These are phyloP conservation scores for Calonectria henricotiae DNA, from an alignment of 2,329 filamentous ascomycete genomes.

Conservation along the genomic window DNA sequence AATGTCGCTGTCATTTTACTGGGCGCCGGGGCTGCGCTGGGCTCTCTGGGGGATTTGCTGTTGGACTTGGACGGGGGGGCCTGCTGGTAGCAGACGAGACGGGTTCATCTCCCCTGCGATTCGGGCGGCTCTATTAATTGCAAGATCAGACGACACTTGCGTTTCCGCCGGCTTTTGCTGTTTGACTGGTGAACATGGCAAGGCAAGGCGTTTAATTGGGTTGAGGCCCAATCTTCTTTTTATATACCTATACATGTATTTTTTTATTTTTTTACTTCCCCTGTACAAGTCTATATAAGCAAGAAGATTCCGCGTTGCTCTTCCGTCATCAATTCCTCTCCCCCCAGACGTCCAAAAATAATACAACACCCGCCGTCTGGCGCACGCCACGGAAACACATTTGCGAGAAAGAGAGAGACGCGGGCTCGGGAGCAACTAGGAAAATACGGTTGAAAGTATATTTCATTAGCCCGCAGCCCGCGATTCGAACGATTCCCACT, in stretches of 20 bases:
- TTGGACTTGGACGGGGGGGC: neutral
- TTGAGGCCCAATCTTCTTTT: constrained; percentile 4
- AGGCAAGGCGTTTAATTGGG: constrained; percentile 11
- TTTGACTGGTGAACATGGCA: neutral
- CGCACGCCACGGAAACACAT: neutral
- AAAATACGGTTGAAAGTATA: constrained; percentile 12
- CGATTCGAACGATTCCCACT: constrained; percentile 8
- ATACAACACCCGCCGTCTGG: neutral
- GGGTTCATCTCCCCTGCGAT: constrained; percentile 17
- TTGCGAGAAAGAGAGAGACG: neutral
- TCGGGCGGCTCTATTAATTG: constrained; percentile 31
- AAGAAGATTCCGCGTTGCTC: neutral
- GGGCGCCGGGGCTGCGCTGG: constrained; percentile 10
- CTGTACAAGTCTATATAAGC: neutral
- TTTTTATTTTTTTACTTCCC: too few relatives aligned
- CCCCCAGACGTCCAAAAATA: neutral
- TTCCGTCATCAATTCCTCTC: neutral
- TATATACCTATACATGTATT: too few relatives aligned
- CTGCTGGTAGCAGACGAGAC: neutral
- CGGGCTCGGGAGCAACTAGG: constrained; percentile 1
- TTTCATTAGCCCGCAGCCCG: constrained; percentile 12
- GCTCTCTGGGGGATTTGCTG: constrained; percentile 2
- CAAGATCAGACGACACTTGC: constrained; percentile 47
- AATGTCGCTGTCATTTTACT: constrained; percentile 30
- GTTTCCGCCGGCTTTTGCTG: constrained; percentile 25